Evolutionary conservation across 805 yeast genomes (phyloP).

Genomic region (Metschnikowia dekortorum): DNA sequence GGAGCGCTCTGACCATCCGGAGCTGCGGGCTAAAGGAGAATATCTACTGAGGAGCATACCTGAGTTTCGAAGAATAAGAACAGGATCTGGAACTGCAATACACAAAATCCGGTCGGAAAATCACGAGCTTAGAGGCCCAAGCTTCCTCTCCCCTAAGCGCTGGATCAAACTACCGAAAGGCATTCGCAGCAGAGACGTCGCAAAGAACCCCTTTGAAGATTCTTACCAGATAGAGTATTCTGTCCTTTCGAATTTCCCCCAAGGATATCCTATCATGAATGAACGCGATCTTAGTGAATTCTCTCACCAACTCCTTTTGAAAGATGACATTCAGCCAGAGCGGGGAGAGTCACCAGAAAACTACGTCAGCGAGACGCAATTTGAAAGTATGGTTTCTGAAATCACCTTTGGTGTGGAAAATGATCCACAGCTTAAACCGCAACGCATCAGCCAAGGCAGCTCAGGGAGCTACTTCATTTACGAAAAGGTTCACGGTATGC

Average conservation of each 20-base stretch:
- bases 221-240: slow-evolving; percentile 49
- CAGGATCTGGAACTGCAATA: neutral
- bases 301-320: slow-evolving; percentile 3
- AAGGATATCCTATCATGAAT: slow-evolving; percentile 14
- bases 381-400: slow-evolving; percentile 38
- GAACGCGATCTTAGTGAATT: slow-evolving; percentile 18
- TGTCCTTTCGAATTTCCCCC: slow-evolving; percentile 42
- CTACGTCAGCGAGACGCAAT: slow-evolving; percentile 22
- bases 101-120: neutral
- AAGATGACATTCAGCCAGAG: slow-evolving; percentile 12
- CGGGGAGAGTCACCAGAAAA: slow-evolving; percentile 21
- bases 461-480: slow-evolving; percentile 64
- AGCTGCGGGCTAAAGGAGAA: neutral
- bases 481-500: slow-evolving; percentile 8
- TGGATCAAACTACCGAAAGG: slow-evolving; percentile 17
- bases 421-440: slow-evolving; percentile 39
- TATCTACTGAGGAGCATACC: slow-evolving; percentile 1
- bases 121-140: neutral
- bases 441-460: slow-evolving; percentile 58
- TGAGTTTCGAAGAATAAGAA: neutral
- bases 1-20: neutral
- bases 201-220: slow-evolving; percentile 11
- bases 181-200: slow-evolving; percentile 5
- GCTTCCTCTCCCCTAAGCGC: slow-evolving; percentile 25
- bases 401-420: slow-evolving; percentile 44